Conservation (phyloP, 768 basidiomycete genomes). For the Leccinum longicurvipes region DNA sequence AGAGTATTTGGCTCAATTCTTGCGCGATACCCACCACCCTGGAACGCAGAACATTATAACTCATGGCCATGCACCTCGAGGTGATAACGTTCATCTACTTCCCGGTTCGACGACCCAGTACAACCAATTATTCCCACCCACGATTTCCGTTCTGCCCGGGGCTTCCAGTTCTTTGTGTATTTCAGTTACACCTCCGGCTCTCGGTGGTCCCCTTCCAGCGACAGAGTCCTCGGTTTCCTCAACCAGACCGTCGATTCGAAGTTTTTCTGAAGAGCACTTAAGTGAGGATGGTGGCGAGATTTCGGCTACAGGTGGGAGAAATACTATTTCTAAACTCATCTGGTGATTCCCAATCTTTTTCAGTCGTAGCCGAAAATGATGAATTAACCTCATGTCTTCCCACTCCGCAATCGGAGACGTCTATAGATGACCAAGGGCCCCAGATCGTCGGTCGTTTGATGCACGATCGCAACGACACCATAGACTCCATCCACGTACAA, state of each 20-base stretch:
- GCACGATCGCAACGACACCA: no score
- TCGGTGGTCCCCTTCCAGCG: not conserved
- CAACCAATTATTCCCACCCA: not conserved
- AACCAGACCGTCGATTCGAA: not conserved
- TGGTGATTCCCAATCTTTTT: not conserved
- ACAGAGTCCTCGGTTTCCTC: not conserved
- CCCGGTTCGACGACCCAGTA: not conserved
- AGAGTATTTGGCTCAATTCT: not conserved
- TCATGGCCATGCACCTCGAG: not conserved
- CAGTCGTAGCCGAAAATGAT: not conserved
- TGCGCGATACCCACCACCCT: not conserved
- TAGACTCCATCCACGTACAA: not conserved
- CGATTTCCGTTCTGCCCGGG: not conserved
- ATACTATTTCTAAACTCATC: not conserved
- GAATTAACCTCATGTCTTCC: not conserved
- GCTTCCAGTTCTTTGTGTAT: not conserved
- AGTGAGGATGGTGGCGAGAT: not conserved
- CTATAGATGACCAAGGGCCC: not conserved
- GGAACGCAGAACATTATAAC: not conserved
- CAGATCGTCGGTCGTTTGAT: not conserved
- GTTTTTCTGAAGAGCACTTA: not conserved
- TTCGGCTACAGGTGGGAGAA: not conserved
- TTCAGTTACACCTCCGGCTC: not conserved
- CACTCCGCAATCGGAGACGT: constrained; percentile 3
- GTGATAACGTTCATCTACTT: not conserved